phyloP scores from a whole-genome alignment of 2,329 filamentous ascomycete species.

The Sporothrix brasiliensis region DNA sequence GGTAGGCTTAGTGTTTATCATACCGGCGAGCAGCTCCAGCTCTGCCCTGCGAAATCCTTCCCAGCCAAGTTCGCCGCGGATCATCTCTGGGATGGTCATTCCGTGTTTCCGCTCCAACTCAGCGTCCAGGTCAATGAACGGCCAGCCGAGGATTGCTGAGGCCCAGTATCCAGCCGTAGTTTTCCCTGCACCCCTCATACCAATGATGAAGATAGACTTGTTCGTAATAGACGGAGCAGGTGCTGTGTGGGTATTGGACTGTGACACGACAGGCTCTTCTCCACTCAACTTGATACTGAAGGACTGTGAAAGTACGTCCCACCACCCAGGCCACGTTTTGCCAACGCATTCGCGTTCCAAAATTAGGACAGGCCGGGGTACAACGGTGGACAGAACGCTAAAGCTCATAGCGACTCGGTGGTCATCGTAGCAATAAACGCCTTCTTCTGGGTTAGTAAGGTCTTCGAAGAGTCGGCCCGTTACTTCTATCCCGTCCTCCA shows the following conservation, averaged over 20 bases:
- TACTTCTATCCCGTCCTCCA: slow-evolving; percentile 90
- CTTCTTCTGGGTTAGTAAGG: slow-evolving; percentile 60
- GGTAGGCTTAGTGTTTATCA: slow-evolving; percentile 72
- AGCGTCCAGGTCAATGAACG: slow-evolving; percentile 83
- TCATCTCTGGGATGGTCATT: slow-evolving; percentile 82
- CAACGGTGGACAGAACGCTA: slow-evolving; percentile 77
- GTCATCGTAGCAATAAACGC: slow-evolving; percentile 93
- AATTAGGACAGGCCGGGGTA: slow-evolving; percentile 72
- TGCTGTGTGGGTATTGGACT: slow-evolving; percentile 37
- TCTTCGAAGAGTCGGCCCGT: slow-evolving; percentile 55
- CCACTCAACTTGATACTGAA: slow-evolving; percentile 80
- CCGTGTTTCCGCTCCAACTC: slow-evolving; percentile 76
- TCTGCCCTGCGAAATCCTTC: slow-evolving; percentile 83
- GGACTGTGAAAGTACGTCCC: slow-evolving; percentile 79
- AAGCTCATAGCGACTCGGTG: slow-evolving; percentile 99
- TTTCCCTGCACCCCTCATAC: slow-evolving; percentile 96
- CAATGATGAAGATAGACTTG: slow-evolving; percentile 87
- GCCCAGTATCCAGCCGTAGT: slow-evolving; percentile 91
- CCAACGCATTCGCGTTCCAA: slow-evolving; percentile 90
- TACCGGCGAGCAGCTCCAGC: slow-evolving; percentile 69
- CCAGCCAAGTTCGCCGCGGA: slow-evolving; percentile 74
- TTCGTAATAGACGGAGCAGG: slow-evolving; percentile 38
- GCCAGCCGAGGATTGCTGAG: slow-evolving; percentile 71
- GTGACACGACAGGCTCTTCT: slow-evolving; percentile 55
- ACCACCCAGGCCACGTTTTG: slow-evolving; percentile 99